These are phyloP conservation scores for Geotrichum bryndzae DNA, from an alignment of 1,139 yeast species.

Conservation along the genomic window DNA sequence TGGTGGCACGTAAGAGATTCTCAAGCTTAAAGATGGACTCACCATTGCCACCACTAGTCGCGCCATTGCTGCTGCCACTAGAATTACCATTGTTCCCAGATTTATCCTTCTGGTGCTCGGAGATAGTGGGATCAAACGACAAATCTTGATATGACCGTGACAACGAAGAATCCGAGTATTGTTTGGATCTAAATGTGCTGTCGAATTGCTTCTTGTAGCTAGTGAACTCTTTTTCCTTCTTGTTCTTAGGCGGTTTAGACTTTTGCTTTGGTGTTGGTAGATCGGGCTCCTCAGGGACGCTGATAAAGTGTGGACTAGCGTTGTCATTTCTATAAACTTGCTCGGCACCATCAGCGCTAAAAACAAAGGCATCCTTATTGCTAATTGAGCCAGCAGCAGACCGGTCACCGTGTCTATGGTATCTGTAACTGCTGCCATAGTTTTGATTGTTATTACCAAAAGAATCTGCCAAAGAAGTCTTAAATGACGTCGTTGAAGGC, in stretches of 20 bases:
- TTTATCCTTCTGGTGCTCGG: not conserved
- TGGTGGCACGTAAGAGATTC: conserved; percentile 15
- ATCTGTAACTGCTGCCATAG: conserved; percentile 5
- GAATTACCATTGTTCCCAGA: not conserved
- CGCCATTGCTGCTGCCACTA: not conserved
- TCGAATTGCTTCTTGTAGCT: not conserved
- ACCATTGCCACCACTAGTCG: not conserved
- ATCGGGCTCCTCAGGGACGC: conserved; percentile 14
- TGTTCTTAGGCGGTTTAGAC: conserved; percentile 2
- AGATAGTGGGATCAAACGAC: not conserved
- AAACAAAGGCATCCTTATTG: conserved; percentile 1
- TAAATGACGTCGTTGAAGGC: conserved; percentile 70
- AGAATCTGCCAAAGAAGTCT: conserved; percentile 53
- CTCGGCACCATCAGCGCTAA: conserved; percentile 2
- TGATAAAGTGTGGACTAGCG: not conserved
- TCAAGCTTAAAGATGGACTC: conserved; percentile 16
- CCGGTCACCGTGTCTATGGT: not conserved
- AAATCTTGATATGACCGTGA: not conserved
- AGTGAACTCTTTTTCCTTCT: conserved; percentile 4
- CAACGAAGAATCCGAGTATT: not conserved
- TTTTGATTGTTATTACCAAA: conserved; percentile 24
- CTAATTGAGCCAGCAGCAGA: conserved; percentile 1
- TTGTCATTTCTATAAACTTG: not conserved
- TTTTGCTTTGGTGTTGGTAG: not conserved
- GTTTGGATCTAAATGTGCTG: not conserved